Evolutionary conservation across 192 early-diverging fungal genomes (phyloP), one percentile per base, ranked within the genome.

Genomic region (Obelidium mucronatum): DNA sequence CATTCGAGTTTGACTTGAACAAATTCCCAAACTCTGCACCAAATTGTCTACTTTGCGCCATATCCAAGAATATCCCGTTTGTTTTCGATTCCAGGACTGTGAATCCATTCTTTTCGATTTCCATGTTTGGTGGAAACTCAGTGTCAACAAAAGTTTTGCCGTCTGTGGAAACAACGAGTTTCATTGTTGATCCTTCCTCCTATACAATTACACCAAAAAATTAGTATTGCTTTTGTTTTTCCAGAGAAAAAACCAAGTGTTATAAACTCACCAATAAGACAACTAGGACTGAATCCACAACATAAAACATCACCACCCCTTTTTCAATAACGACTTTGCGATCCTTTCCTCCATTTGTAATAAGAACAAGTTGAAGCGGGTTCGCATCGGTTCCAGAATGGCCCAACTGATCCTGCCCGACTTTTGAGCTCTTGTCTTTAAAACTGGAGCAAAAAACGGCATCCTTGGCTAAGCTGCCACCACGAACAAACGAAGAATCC

Each of bases 1-100:
- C 95, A 59, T 96, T 90, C 54, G 85, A 86, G 81, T 96, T 95
- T 58, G 95, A 96, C 69, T 94, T 95, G 84, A 96, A 96, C 17
- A 99, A 83, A 8, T 83, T 91, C 36, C 97, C 97, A 76, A 84
- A 93, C 77, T 96, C 92, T 30, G 77, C 80, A 0, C 88, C 88
- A 28, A 79, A 30, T 6, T 73, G 37, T 5, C 55, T 52, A 37
- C 55, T 67, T 77, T 80, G 75, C 17, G 36, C 73, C 28, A 81
- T 73, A 59, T 86, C 85, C 42, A 89, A 40, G 58, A 86, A 89
- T 2, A 89, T 64, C 8, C 78, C 77, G 54, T 75, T 76, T 0
- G 93, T 94, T 28, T 88, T 87, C 3, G 94, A 93, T 67, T 94
- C 94, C 44, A 99, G 71, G 15, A 98, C 85, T 5, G 95, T 97